A percentile compares a stretch with the other conserved stretches of the same genome.
Conservation (phyloP, 257 asterid species). For the Voacanga thouarsii region DNA sequence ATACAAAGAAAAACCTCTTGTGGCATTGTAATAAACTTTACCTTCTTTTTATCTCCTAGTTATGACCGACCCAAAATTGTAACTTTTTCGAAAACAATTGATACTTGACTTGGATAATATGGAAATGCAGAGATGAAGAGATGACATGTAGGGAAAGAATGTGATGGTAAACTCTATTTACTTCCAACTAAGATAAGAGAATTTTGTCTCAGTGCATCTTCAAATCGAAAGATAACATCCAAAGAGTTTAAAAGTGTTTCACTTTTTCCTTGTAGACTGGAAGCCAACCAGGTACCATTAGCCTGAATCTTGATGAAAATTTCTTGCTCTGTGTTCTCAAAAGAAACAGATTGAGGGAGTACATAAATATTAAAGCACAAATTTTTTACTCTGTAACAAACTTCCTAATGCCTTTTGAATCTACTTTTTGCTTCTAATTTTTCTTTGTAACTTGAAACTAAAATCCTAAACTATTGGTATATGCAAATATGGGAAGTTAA, state of each 20-base stretch:
- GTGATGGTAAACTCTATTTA: conserved; percentile 49
- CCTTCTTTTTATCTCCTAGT: conserved; percentile 14
- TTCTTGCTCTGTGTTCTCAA: neutral
- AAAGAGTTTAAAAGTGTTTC: conserved; percentile 53
- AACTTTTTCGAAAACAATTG: neutral
- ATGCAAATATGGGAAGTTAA: conserved; percentile 86
- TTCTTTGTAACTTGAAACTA: neutral
- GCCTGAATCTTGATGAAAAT: neutral
- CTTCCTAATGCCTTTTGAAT: neutral
- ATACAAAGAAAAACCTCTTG: conserved; percentile 48
- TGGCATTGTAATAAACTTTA: conserved; percentile 41
- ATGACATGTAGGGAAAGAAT: conserved; percentile 18
- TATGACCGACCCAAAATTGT: neutral
- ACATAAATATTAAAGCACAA: neutral
- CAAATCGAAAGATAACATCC: conserved; percentile 56
- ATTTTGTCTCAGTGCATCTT: conserved; percentile 68
- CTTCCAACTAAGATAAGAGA: conserved; percentile 39
- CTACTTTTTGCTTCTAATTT: neutral
- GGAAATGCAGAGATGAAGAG: conserved; percentile 50
- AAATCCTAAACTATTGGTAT: conserved; percentile 8
- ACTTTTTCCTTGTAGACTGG: conserved; percentile 63
- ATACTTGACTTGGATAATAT: conserved; percentile 3
- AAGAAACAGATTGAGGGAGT: neutral
- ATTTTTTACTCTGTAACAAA: neutral
- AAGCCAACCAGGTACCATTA: conserved; percentile 63